phyloP scores from a whole-genome alignment of 2,329 filamentous ascomycete genomes.

The Monilinia fructigena region DNA sequence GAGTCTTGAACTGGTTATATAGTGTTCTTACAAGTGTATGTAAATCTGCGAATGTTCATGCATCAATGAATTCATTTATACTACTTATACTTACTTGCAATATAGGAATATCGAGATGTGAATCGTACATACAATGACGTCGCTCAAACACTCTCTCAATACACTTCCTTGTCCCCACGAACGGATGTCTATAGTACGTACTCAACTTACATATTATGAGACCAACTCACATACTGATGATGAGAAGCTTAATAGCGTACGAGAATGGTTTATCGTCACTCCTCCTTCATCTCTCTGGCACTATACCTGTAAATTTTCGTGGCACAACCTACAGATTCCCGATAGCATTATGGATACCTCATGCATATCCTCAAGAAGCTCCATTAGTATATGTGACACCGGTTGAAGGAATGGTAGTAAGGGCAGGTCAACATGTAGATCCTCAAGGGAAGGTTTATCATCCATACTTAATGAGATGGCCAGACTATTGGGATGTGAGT shows the following conservation, averaged over 20 bases:
- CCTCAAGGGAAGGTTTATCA: conserved; percentile 93
- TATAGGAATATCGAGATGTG: conserved; percentile 87
- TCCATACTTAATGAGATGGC: conserved; percentile 89
- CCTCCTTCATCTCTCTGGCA: conserved; percentile 81
- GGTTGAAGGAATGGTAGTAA: conserved; percentile 81
- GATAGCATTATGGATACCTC: conserved; percentile 88
- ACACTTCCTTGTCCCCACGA: conserved; percentile 75
- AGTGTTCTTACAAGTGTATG: conserved; percentile 77
- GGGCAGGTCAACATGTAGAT: conserved; percentile 92
- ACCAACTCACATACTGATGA: conserved; percentile 22
- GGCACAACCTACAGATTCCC: conserved; percentile 89
- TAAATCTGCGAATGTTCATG: conserved; percentile 18
- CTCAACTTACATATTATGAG: too few species aligned
- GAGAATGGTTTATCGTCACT: conserved; percentile 84
- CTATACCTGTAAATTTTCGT: conserved; percentile 86
- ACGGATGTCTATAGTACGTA: conserved; percentile 91
- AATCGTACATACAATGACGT: conserved; percentile 92
- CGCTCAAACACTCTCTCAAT: conserved; percentile 75
- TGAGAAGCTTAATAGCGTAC: conserved; percentile 62
- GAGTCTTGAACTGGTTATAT: conserved; percentile 93
- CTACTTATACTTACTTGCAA: conserved; percentile 22
- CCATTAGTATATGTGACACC: conserved; percentile 89
- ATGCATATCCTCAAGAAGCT: conserved; percentile 80
- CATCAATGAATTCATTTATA: background rate
- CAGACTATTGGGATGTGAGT: conserved; percentile 85